These are phyloP conservation scores for Picea glauca DNA, from an alignment of 75 land plant genomes.

Conservation along the genomic window DNA sequence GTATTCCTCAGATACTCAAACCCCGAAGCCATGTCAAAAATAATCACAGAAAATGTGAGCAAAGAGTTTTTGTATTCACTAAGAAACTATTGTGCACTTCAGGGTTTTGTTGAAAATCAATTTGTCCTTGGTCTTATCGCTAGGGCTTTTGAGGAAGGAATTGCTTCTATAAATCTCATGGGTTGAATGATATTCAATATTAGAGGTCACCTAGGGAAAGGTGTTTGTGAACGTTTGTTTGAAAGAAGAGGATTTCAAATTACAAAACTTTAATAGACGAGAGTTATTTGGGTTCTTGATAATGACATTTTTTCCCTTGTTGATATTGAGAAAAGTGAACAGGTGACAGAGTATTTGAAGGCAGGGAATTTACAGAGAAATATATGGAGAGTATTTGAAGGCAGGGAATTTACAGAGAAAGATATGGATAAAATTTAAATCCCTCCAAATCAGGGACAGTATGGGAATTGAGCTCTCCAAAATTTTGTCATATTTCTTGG, in stretches of 20 bases:
- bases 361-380: no score
- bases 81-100: conserved; percentile 95
- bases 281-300: conserved; percentile 78
- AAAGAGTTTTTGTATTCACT: conserved; percentile 75
- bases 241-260: conserved; percentile 77
- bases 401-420: no score
- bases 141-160: conserved; percentile 88
- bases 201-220: conserved; percentile 94
- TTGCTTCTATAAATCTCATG: conserved; percentile 64
- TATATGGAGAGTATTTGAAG: no score
- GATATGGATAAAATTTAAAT: no score
- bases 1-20: no score
- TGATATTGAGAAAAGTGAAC: conserved; percentile 82
- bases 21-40: no score
- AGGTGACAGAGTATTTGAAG: no score
- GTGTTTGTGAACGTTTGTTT: conserved; percentile 78
- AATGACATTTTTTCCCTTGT: conserved; percentile 90
- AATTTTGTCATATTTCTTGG: no score
- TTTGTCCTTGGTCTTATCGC: conserved; percentile 92
- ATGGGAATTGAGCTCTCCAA: no score
- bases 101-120: conserved; percentile 96
- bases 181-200: conserved; percentile 92
- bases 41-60: no score
- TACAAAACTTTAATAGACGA: conserved; percentile 86
- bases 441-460: no score